These are phyloP conservation scores for Athelia psychrophila DNA, from an alignment of 1,284 basidiomycete species.

Conservation along the genomic window DNA sequence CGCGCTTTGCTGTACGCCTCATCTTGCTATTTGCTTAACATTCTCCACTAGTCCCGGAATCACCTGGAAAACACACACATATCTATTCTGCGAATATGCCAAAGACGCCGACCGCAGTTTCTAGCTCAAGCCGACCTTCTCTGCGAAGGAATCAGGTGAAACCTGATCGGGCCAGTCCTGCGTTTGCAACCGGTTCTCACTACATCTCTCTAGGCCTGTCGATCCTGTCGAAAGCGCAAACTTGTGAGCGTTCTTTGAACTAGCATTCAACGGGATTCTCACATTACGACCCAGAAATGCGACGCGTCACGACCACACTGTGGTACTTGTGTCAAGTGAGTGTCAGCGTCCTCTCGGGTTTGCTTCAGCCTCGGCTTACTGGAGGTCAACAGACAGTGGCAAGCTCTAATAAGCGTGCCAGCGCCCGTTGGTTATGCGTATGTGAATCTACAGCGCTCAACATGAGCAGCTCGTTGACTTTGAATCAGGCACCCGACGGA, in stretches of 20 bases:
- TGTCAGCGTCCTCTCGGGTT: constrained; percentile 10
- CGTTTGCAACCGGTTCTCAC: neutral
- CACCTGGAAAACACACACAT: too few species aligned
- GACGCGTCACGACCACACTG: constrained; percentile 81
- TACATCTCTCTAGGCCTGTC: constrained; percentile 55
- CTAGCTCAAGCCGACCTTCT: constrained; percentile 44
- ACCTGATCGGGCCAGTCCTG: constrained; percentile 3
- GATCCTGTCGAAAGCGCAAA: constrained; percentile 77
- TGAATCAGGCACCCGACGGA: constrained; percentile 67
- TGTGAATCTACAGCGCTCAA: constrained; percentile 23
- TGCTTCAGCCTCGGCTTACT: constrained; percentile 4
- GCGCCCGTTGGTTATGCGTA: constrained; percentile 77
- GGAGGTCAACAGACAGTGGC: constrained; percentile 60
- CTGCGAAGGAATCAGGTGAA: constrained; percentile 75
- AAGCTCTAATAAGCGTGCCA: constrained; percentile 73
- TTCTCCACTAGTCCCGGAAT: too few species aligned
- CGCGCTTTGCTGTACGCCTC: too few species aligned
- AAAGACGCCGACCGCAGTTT: constrained; percentile 37
- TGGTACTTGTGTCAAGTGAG: constrained; percentile 77
- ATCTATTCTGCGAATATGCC: constrained; percentile 47
- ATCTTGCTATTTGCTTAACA: too few species aligned
- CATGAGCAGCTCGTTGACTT: neutral
- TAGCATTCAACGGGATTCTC: neutral
- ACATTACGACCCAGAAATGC: constrained; percentile 58
- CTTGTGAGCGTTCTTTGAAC: constrained; percentile 46